Percentiles rank a stretch among this genome's conserved stretches.
phyloP scores from a whole-genome alignment of 2,329 filamentous ascomycete species.

The Calonectria leucothoes region DNA sequence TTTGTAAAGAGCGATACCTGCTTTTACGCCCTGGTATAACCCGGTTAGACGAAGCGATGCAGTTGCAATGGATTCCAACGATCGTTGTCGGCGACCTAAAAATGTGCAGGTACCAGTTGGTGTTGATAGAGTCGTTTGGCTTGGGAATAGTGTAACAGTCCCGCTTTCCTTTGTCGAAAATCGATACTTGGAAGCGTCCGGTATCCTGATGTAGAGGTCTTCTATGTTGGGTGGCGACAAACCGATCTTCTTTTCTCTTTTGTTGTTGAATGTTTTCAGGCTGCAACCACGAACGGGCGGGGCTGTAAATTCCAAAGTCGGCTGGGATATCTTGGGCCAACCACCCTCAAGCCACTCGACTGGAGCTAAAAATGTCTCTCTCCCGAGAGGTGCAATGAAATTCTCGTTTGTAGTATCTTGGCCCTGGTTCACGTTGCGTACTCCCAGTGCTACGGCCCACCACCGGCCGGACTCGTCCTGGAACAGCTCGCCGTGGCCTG shows the following conservation, averaged over 20 bases:
- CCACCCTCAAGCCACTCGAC: conserved; percentile 23
- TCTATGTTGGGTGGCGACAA: background rate
- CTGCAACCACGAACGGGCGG: background rate
- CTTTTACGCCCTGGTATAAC: background rate
- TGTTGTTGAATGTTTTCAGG: background rate
- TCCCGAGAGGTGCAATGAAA: conserved; percentile 23
- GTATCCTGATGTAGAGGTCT: conserved; percentile 19
- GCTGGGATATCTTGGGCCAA: conserved; percentile 21
- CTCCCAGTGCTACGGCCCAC: conserved; percentile 29
- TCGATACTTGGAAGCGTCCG: conserved; percentile 15
- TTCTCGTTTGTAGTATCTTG: conserved; percentile 1
- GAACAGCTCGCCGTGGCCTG: conserved; percentile 41
- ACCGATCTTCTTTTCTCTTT: background rate
- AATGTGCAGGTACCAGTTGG: conserved; percentile 18
- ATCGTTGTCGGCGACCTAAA: conserved; percentile 16
- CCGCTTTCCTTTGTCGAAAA: background rate
- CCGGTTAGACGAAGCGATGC: conserved; percentile 2
- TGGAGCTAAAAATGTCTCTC: conserved; percentile 20
- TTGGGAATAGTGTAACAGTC: background rate
- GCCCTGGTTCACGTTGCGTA: conserved; percentile 21
- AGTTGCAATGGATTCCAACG: conserved; percentile 19
- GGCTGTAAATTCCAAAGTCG: conserved; percentile 17
- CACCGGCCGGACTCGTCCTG: conserved; percentile 33
- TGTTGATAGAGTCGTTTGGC: conserved; percentile 2
- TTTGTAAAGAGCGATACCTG: conserved; percentile 24